Evolutionary conservation across 176 grass and related monocot genomes (phyloP).

Genomic region (Echinochloa phyllopogon): DNA sequence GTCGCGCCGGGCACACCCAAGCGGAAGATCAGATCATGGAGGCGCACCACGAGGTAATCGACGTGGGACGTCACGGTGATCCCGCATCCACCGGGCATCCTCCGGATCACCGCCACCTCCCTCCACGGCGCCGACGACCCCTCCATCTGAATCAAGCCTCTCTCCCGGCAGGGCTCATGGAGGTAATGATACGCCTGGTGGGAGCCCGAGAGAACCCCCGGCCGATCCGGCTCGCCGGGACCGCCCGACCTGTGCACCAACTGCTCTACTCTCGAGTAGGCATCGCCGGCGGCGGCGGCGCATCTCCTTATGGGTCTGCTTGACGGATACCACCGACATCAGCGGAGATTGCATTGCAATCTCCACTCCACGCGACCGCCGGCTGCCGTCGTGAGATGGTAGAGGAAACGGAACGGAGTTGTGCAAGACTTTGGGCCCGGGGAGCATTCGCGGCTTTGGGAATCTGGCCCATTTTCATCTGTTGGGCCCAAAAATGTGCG

Average conservation of each 20-base stretch:
- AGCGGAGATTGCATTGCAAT: no score
- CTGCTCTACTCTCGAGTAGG: neutral
- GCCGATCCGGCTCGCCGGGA: neutral
- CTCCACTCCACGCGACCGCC: no score
- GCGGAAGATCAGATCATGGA: slow-evolving; percentile 2
- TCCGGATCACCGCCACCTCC: slow-evolving; percentile 21
- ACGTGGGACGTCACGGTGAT: slow-evolving; percentile 12
- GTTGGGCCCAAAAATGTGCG: no score
- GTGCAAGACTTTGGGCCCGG: no score
- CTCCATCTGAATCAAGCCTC: neutral
- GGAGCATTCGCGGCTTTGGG: no score
- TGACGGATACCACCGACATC: no score
- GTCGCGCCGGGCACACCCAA: neutral
- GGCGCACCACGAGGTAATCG: neutral
- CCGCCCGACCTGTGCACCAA: neutral
- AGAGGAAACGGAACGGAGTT: no score
- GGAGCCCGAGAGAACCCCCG: neutral
- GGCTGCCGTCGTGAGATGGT: no score
- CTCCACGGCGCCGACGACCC: neutral
- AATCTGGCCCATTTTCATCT: no score
- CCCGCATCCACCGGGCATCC: neutral
- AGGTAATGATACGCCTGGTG: neutral
- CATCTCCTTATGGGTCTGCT: neutral
- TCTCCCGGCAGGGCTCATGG: neutral
- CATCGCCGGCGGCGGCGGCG: neutral